Base-by-base conservation (phyloP, 345 rosid genomes). In the Citrus unshiu region DNA sequence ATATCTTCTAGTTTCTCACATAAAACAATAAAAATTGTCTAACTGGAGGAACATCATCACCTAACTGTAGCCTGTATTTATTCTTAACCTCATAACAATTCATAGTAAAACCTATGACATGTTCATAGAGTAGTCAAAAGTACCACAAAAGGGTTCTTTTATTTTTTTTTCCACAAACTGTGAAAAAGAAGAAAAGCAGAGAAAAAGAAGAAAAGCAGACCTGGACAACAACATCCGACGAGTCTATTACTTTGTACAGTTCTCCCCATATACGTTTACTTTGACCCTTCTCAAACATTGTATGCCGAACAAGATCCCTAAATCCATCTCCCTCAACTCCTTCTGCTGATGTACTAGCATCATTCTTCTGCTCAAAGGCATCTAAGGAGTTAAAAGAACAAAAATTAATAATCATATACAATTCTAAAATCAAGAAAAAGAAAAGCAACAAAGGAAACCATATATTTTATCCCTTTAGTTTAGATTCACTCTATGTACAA, bases 221-320 rank as follows among this genome's bases (percentile, higher is more conserved):
- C 97, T 94, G 97, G 46, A 94, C 93, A 82, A 96, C 88, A 40
- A 96, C 99, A 85, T 94, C 98, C 49, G 99, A 94, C 6, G 99
- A 96, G 82, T 96, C 98, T 5, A 93, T 87, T 59, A 96, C 99
- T 91, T 96, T 93, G 90, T 96, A 96, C 69, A 96, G 97, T 84
- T 96, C 99, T 65, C 98, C 97, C 98, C 98, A 94, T 84, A 96
- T 91, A 72, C 98, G 97, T 83, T 96, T 96, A 60, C 99, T 96
- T 85, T 96, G 99, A 73, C 98, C 99, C 85, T 94, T 96, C 81
- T 94, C 98, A 89, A 96, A 96, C 97, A 96, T 96, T 0, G 88
- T 94, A 79, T 94, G 98, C 61, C 98, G 91, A 72, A 96, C 98
- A 79, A 96, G 86, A 70, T 94, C 98, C 82, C 95, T 91, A 78